phyloP scores from a whole-genome alignment of 2,329 filamentous ascomycete genomes.

The Ceratocystis diversiconidia region DNA sequence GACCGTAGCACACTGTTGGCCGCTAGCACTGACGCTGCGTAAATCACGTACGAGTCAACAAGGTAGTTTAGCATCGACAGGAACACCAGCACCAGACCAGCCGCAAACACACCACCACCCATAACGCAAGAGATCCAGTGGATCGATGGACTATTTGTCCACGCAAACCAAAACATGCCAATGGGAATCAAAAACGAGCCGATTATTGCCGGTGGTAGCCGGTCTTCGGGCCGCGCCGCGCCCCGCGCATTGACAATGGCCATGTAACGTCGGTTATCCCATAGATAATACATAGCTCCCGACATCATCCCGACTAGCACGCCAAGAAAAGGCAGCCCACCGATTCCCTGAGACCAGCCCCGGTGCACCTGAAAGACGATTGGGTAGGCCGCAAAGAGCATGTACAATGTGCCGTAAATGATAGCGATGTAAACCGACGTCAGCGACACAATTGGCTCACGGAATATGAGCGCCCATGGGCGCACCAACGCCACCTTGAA shows the following conservation, averaged over 20 bases:
- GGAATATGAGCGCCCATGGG: slow-evolving; percentile 51
- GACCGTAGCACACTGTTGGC: slow-evolving; percentile 59
- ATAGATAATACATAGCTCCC: slow-evolving; percentile 39
- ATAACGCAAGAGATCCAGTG: slow-evolving; percentile 42
- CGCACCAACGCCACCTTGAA: slow-evolving; percentile 44
- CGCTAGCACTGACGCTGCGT: slow-evolving; percentile 60
- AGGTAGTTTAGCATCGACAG: slow-evolving; percentile 52
- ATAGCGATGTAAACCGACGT: slow-evolving; percentile 50
- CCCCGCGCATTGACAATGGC: slow-evolving; percentile 34
- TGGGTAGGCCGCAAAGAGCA: slow-evolving; percentile 41
- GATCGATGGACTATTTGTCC: slow-evolving; percentile 42
- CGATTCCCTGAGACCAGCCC: slow-evolving; percentile 44
- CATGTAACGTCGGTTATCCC: slow-evolving; percentile 40
- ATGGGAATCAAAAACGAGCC: slow-evolving; percentile 44
- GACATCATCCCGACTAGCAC: slow-evolving; percentile 48
- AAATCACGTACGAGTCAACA: slow-evolving; percentile 59
- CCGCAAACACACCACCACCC: slow-evolving; percentile 36
- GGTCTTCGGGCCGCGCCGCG: slow-evolving; percentile 47
- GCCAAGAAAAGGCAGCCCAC: slow-evolving; percentile 49
- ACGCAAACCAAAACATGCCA: slow-evolving; percentile 52
- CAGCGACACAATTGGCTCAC: slow-evolving; percentile 51
- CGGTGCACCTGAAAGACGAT: slow-evolving; percentile 47
- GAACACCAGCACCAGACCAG: slow-evolving; percentile 49
- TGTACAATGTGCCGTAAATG: slow-evolving; percentile 40
- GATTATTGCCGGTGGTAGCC: slow-evolving; percentile 45